Evolutionary conservation across 163 green algal species (phyloP).

Genomic region (Prototheca stagnorum): DNA sequence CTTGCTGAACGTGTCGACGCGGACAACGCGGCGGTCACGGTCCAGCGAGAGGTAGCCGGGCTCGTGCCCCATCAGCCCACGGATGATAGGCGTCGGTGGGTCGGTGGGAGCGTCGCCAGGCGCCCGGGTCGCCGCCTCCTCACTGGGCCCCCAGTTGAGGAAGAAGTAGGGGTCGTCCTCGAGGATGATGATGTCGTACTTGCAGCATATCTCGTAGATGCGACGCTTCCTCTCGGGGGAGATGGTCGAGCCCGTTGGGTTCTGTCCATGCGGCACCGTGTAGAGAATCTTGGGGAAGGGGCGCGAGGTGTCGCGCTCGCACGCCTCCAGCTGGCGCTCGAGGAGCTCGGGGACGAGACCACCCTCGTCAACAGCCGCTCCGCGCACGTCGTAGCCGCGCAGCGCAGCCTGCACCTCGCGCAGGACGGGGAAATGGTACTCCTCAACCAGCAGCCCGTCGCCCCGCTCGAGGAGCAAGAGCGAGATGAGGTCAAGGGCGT

Average conservation of each 20-base stretch:
- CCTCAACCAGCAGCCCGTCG: slow-evolving; percentile 42
- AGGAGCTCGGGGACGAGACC: slow-evolving; percentile 27
- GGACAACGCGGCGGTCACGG: slow-evolving; percentile 29
- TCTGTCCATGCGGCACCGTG: slow-evolving; percentile 54
- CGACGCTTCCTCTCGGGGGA: slow-evolving; percentile 4
- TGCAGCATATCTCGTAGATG: slow-evolving; percentile 28
- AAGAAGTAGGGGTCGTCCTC: slow-evolving; percentile 80
- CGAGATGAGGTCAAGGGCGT: slow-evolving; percentile 25
- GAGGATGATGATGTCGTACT: slow-evolving; percentile 38
- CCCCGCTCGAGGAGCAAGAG: slow-evolving; percentile 23
- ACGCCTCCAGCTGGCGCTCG: slow-evolving; percentile 1
- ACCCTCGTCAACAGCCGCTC: slow-evolving; percentile 22
- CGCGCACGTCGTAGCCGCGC: slow-evolving; percentile 24
- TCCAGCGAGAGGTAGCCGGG: slow-evolving; percentile 32
- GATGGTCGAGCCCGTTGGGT: slow-evolving; percentile 47
- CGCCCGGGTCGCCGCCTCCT: no score
- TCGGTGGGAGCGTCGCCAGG: no score
- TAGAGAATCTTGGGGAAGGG: slow-evolving; percentile 45
- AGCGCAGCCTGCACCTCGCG: slow-evolving; percentile 39
- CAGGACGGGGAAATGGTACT: slow-evolving; percentile 54
- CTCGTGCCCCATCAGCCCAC: slow-evolving; percentile 3
- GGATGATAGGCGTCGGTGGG: no score
- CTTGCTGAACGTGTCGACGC: slow-evolving; percentile 68
- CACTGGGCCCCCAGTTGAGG: no score
- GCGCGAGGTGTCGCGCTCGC: background rate